Percentiles rank a stretch among this genome's conserved stretches.
Evolutionary conservation across 78 protist genomes (phyloP).

Genomic region (Dictyostelium brefeldianum): DNA sequence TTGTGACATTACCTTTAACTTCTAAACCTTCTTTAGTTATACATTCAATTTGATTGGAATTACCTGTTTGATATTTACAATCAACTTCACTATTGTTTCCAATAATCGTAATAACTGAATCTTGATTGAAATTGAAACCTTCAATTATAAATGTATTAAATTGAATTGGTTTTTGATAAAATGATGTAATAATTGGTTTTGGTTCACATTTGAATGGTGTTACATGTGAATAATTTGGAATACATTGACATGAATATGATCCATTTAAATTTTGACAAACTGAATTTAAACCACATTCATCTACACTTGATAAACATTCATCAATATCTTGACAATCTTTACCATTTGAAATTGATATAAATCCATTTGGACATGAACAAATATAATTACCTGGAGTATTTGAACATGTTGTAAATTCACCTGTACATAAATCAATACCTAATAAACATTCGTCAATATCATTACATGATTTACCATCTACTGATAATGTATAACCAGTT

Average conservation of each 20-base stretch:
- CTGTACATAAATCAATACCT: not conserved
- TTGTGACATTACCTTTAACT: not conserved
- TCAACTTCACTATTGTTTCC: not conserved
- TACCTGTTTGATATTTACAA: not conserved
- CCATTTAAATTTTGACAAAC: not conserved
- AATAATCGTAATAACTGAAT: not conserved
- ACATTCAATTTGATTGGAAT: not conserved
- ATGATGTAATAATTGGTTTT: not conserved
- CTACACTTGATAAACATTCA: not conserved
- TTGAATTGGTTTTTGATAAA: constrained; percentile 1
- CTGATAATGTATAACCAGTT: not conserved
- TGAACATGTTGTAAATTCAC: not conserved
- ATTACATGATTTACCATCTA: not conserved
- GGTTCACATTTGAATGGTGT: not conserved
- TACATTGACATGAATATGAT: not conserved
- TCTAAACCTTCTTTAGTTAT: not conserved
- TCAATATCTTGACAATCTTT: not conserved
- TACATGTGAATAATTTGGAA: not conserved
- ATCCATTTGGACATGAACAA: not conserved
- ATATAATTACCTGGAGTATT: not conserved
- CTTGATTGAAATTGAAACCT: not conserved
- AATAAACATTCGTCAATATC: constrained; percentile 8
- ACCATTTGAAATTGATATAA: not conserved
- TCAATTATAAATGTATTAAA: not conserved
- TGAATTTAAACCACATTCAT: not conserved